Evolutionary conservation across 1,284 basidiomycete genomes (phyloP), one percentile per base, ranked within the genome.

Genomic region (Veloboletus limbatus): DNA sequence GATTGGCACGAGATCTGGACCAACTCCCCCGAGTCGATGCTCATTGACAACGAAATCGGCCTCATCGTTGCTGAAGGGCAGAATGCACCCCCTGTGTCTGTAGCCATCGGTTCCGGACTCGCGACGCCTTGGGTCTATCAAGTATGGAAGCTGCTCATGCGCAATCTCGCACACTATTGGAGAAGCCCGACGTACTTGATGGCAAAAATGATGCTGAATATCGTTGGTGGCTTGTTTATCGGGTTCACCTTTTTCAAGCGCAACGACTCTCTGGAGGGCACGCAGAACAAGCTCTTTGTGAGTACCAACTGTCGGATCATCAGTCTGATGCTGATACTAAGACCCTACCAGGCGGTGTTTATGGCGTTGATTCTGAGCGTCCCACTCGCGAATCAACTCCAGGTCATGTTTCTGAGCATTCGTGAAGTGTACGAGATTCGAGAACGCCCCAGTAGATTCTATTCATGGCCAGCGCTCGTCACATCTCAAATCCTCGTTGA

Each of bases 211-310:
- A 69, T 71, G 33, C 60, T 86, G 25, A 81, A 82, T 54, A 68
- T 78, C 41, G 59, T 74, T 2, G 69, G 71, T 1, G 80, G 79
- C 8, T 69, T 89, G 1, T 79, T 89, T 55, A 81, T 83, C 40
- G 82, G 80, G 2, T 81, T 81, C 55, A 75, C 78, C n/a, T 81
- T 92, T 73, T 93, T 75, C 75, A 72, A 82, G 48, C 70, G 85
- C 3, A 78, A 81, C 46, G 71, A 80, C 43, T 76, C 77, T 3
- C 75, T 84, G 40, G 80, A 83, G 52, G 90, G 88, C 37, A 81
- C 85, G 0, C 89, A 92, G 65, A 88, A 90, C 67, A 88, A 92
- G 66, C 77, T 93, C 33, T 93, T 93, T 38, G 61, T 63, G 28
- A 26, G 65, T 62, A 26, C 28, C 8, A 14, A 14, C 8, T 8